Evolutionary conservation across 257 asterid species (phyloP).

Genomic region (Fraxinus americana): DNA sequence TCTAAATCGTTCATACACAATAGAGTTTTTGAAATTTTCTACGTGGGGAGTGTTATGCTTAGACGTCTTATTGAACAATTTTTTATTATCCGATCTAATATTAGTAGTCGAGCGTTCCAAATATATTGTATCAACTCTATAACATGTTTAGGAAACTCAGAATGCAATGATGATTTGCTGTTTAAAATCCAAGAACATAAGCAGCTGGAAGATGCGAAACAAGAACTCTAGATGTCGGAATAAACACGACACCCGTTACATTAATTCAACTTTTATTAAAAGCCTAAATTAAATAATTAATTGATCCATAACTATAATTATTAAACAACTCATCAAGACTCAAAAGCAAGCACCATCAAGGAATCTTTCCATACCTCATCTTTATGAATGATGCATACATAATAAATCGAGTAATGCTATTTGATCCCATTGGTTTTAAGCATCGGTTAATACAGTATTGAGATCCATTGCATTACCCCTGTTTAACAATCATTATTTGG

Average conservation of each 20-base stretch:
- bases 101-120: neutral
- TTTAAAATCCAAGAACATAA: conserved; percentile 28
- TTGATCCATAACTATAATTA: neutral
- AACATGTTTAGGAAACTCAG: neutral
- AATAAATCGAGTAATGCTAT: too few species aligned
- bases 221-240: conserved; percentile 48
- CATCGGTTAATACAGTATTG: too few species aligned
- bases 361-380: conserved; percentile 13
- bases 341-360: conserved; percentile 28
- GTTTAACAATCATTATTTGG: too few species aligned
- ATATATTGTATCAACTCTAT: neutral
- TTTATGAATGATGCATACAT: too few species aligned
- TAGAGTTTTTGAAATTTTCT: too few species aligned
- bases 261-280: conserved; percentile 19
- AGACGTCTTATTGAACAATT: neutral
- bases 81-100: neutral
- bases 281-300: neutral
- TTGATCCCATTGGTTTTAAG: too few species aligned
- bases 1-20: too few species aligned
- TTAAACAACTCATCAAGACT: conserved; percentile 13
- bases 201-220: conserved; percentile 55
- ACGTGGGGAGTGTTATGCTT: too few species aligned
- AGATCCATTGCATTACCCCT: too few species aligned
- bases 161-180: conserved; percentile 32
- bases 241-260: conserved; percentile 45